phyloP scores from a whole-genome alignment of 768 basidiomycete genomes.

The Lentinula sp. region DNA sequence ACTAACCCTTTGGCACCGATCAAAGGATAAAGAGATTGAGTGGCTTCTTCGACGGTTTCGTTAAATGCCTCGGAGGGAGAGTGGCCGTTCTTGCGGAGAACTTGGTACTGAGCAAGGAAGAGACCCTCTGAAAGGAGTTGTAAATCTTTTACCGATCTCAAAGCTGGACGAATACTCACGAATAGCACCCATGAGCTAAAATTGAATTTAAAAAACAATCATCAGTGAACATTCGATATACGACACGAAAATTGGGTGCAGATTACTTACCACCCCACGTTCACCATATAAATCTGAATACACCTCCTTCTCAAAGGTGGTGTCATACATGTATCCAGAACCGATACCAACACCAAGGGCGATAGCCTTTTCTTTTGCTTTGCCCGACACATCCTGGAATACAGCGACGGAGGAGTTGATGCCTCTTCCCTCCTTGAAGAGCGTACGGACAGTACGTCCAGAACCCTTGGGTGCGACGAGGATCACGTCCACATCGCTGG shows the following conservation, averaged over 20 bases:
- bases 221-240: not conserved
- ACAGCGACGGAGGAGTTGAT: conserved; percentile 95
- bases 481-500: conserved; percentile 94
- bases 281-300: conserved; percentile 99
- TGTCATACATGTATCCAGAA: conserved; percentile 98
- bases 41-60: conserved; percentile 99
- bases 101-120: conserved; percentile 98
- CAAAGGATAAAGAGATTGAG: conserved; percentile 95
- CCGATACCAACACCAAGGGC: conserved; percentile 93
- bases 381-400: conserved; percentile 96
- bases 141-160: not conserved
- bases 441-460: conserved; percentile 96
- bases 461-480: conserved; percentile 99
- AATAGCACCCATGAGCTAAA: conserved; percentile 46
- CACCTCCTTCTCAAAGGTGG: conserved; percentile 99
- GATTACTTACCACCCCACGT: conserved; percentile 87
- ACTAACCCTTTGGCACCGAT: conserved; percentile 89
- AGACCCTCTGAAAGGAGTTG: conserved; percentile 66
- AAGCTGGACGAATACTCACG: conserved; percentile 41
- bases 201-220: not conserved
- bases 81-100: conserved; percentile 95
- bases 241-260: not conserved
- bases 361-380: conserved; percentile 95
- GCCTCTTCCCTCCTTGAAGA: conserved; percentile 99
- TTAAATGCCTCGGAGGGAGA: conserved; percentile 98